A percentile compares a stretch with the other conserved stretches of the same genome.
Conservation (phyloP, 1,284 basidiomycete species). For the Heterobasidion parviporum region DNA sequence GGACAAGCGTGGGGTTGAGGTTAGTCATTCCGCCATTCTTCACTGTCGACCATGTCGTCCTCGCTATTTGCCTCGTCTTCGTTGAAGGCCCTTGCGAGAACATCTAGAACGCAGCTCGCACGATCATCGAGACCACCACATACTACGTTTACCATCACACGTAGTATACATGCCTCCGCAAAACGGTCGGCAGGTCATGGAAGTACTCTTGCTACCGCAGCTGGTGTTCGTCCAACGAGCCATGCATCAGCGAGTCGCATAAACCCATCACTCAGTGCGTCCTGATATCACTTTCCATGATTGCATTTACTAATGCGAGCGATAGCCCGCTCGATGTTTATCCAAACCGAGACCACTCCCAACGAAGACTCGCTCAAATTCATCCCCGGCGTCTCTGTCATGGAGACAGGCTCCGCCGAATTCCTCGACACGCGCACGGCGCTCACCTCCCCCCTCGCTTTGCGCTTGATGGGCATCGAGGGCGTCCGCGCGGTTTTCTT, state of each 20-base stretch:
- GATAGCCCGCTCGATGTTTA: slow-evolving; percentile 87
- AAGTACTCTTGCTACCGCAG: slow-evolving; percentile 8
- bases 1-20: neutral
- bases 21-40: neutral
- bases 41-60: slow-evolving; percentile 1
- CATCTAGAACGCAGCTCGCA: neutral
- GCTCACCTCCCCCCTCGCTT: slow-evolving; percentile 83
- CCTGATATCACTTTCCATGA: neutral
- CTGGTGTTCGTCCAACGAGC: slow-evolving; percentile 6
- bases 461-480: slow-evolving; percentile 88
- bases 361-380: slow-evolving; percentile 98
- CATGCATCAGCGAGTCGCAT: slow-evolving; percentile 1
- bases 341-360: slow-evolving; percentile 94
- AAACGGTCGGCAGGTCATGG: slow-evolving; percentile 3
- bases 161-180: slow-evolving; percentile 5
- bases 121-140: neutral
- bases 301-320: neutral
- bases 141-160: neutral
- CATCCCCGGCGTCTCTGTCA: slow-evolving; percentile 87
- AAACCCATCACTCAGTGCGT: slow-evolving; percentile 20
- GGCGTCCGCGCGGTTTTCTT: slow-evolving; percentile 89
- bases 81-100: neutral
- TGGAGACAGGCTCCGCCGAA: slow-evolving; percentile 84
- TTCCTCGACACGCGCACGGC: slow-evolving; percentile 87
- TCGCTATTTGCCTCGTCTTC: slow-evolving; percentile 1